Conservation (phyloP, 306 rosid species). For the Lagenaria siceraria region DNA sequence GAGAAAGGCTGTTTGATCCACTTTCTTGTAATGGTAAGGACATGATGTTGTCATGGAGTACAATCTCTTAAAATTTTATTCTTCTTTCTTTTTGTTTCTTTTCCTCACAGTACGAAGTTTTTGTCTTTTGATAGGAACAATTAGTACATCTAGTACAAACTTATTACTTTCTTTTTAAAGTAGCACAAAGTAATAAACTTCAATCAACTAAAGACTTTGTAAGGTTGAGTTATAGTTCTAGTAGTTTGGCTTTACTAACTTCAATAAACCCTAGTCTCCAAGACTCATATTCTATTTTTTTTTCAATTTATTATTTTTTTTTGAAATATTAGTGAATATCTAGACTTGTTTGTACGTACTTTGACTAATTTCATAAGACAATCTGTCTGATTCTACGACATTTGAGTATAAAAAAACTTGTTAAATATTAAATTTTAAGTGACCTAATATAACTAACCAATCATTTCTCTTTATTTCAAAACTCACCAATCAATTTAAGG, state of each 20-base stretch:
- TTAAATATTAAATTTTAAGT: too few species aligned
- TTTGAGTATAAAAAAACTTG: too few species aligned
- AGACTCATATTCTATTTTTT: too few species aligned
- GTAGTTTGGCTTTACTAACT: not conserved
- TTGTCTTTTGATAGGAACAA: not conserved
- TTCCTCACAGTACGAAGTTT: not conserved
- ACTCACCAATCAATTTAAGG: too few species aligned
- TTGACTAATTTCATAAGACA: too few species aligned
- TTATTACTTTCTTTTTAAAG: not conserved
- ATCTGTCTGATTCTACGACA: too few species aligned
- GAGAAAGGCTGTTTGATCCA: not conserved
- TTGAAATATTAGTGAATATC: too few species aligned
- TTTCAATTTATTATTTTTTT: too few species aligned
- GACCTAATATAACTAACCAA: too few species aligned
- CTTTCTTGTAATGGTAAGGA: constrained; percentile 1
- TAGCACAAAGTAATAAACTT: not conserved
- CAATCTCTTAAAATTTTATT: not conserved
- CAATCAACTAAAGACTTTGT: not conserved
- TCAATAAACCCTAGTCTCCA: too few species aligned
- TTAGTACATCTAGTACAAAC: not conserved
- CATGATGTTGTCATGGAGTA: not conserved
- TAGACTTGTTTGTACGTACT: too few species aligned
- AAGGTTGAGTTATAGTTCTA: not conserved
- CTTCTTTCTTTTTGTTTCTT: not conserved
- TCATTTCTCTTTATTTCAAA: too few species aligned